Percentiles rank a stretch among this genome's conserved stretches.
Conservation (phyloP, 2,329 filamentous ascomycete genomes). For the Fusarium chlamydosporum region DNA sequence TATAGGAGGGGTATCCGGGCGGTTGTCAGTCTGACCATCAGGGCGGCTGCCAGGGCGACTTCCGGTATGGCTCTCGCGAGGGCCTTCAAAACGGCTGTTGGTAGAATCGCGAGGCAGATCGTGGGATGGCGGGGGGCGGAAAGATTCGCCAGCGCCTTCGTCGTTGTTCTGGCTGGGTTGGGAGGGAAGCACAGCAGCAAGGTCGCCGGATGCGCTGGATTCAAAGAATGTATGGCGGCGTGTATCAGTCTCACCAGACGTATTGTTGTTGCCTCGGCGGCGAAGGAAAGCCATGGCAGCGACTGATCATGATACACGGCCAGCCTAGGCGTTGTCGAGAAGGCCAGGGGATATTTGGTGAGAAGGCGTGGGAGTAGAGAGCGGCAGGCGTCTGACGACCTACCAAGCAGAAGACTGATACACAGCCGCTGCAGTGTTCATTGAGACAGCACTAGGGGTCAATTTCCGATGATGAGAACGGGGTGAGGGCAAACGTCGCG, state of each 20-base stretch:
- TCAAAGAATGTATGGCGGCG: slow-evolving; percentile 64
- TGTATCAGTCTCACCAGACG: slow-evolving; percentile 72
- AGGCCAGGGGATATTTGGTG: slow-evolving; percentile 33
- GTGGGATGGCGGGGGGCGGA: slow-evolving; percentile 45
- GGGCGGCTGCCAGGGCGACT: slow-evolving; percentile 29
- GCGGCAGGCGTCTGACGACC: slow-evolving; percentile 47
- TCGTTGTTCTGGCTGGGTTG: slow-evolving; percentile 43
- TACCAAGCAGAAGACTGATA: slow-evolving; percentile 48
- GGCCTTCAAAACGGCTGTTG: slow-evolving; percentile 22
- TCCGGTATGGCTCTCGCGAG: slow-evolving; percentile 23
- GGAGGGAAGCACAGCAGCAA: slow-evolving; percentile 43
- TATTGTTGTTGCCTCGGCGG: slow-evolving; percentile 71
- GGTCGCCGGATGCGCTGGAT: slow-evolving; percentile 51
- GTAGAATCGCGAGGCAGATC: slow-evolving; percentile 45
- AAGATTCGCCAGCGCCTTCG: slow-evolving; percentile 37
- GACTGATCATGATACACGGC: slow-evolving; percentile 58
- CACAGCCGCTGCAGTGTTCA: slow-evolving; percentile 41
- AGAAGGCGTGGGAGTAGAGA: slow-evolving; percentile 34
- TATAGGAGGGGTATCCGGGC: slow-evolving; percentile 65
- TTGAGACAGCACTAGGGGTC: slow-evolving; percentile 39
- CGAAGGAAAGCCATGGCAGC: slow-evolving; percentile 72
- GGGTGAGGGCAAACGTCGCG: slow-evolving; percentile 25
- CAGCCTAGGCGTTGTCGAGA: slow-evolving; percentile 45
- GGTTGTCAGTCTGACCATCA: slow-evolving; percentile 40
- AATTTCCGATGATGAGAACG: slow-evolving; percentile 22